These are phyloP conservation scores for Plasmodium reichenowi DNA, from an alignment of 169 alveolate species.

Conservation along the genomic window DNA sequence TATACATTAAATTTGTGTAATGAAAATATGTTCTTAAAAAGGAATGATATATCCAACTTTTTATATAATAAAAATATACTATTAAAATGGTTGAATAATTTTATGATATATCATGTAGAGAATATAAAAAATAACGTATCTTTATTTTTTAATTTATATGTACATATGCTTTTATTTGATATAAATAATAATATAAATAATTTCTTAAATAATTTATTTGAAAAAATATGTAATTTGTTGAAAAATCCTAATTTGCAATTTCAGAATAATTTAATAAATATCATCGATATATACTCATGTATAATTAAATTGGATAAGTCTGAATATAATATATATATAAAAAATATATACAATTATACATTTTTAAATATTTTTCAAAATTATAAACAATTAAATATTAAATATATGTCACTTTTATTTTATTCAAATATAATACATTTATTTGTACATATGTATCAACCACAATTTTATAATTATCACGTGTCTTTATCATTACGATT, in stretches of 20 bases:
- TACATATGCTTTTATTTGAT: constrained; percentile 76
- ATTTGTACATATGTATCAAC: constrained; percentile 38
- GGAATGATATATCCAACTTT: constrained; percentile 23
- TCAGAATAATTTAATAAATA: constrained; percentile 13
- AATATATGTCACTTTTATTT: constrained; percentile 72
- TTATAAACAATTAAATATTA: constrained; percentile 47
- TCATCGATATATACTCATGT: constrained; percentile 64
- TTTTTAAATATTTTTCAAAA: constrained; percentile 19
- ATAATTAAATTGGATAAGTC: constrained; percentile 38
- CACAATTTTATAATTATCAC: not conserved
- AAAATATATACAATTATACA: constrained; percentile 21
- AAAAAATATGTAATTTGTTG: constrained; percentile 15
- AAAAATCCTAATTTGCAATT: constrained; percentile 8
- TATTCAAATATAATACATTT: constrained; percentile 71
- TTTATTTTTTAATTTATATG: constrained; percentile 27
- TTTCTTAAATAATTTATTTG: constrained; percentile 25
- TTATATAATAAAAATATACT: constrained; percentile 30
- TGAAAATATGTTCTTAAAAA: constrained; percentile 44
- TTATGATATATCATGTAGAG: not conserved
- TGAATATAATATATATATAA: constrained; percentile 36
- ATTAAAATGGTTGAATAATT: constrained; percentile 18
- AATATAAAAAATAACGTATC: not conserved
- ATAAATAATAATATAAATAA: constrained; percentile 30
- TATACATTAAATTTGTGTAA: constrained; percentile 62
- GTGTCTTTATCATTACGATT: constrained; percentile 30